Percentiles rank a stretch among this genome's conserved stretches.
Evolutionary conservation across 345 rosid species (phyloP).

Genomic region (Syzygium oleosum): DNA sequence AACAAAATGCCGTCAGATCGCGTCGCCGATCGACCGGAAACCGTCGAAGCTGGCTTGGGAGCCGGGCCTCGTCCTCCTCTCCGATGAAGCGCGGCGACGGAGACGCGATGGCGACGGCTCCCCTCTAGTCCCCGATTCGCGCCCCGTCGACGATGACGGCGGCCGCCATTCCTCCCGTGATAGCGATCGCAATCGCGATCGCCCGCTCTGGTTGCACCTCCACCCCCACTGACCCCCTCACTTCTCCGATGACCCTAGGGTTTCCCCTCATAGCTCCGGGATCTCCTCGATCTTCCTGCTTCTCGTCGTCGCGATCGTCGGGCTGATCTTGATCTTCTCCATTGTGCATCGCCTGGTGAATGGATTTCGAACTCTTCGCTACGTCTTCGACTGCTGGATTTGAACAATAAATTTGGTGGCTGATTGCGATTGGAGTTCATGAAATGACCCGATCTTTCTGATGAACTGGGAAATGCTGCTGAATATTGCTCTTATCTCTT

Average conservation of each 20-base stretch:
- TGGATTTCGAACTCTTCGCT: neutral
- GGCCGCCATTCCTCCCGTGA: constrained; percentile 56
- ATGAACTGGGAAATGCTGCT: neutral
- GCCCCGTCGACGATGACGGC: constrained; percentile 36
- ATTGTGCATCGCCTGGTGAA: constrained; percentile 62
- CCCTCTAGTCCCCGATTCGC: constrained; percentile 58
- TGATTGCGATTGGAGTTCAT: too few species aligned
- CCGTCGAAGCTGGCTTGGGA: constrained; percentile 48
- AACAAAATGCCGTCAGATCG: too few species aligned
- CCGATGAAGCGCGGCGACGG: constrained; percentile 47
- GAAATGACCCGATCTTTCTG: neutral
- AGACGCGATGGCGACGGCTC: constrained; percentile 55
- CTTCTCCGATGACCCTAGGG: constrained; percentile 72
- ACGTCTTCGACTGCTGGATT: neutral
- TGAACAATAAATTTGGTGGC: too few species aligned
- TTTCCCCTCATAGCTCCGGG: constrained; percentile 47
- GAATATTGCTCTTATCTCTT: neutral
- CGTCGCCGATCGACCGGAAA: too few species aligned
- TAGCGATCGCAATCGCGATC: constrained; percentile 36
- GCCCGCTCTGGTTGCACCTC: constrained; percentile 52
- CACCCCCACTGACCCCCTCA: constrained; percentile 25
- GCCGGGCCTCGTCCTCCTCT: constrained; percentile 75
- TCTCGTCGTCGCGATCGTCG: constrained; percentile 33
- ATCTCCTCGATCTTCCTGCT: constrained; percentile 45
- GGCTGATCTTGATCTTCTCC: constrained; percentile 60